Percentiles rank a stretch among this genome's conserved stretches.
These are phyloP conservation scores for Ustulina deusta DNA, from an alignment of 2,329 filamentous ascomycete species.

Conservation along the genomic window DNA sequence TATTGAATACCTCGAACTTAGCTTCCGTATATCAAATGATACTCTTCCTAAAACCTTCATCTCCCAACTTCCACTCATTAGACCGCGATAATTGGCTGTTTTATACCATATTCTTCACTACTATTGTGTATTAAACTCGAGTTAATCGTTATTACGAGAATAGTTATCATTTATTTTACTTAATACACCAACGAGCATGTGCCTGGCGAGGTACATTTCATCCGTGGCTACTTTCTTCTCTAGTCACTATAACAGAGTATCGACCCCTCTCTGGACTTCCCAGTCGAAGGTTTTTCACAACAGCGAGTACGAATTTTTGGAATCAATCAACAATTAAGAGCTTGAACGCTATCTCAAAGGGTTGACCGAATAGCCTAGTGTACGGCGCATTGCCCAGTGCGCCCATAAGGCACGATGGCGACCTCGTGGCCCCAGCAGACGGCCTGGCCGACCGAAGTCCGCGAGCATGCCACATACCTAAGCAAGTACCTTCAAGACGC, in stretches of 20 bases:
- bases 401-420: too few species aligned
- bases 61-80: not conserved
- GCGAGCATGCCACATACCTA: too few species aligned
- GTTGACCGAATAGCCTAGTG: too few species aligned
- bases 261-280: too few species aligned
- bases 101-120: constrained; percentile 1
- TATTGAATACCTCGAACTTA: constrained; percentile 5
- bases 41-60: constrained; percentile 6
- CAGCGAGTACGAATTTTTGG: too few species aligned
- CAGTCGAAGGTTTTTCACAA: too few species aligned
- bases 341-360: too few species aligned
- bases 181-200: not conserved
- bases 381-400: too few species aligned
- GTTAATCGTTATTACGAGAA: constrained; percentile 1
- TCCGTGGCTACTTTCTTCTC: not conserved
- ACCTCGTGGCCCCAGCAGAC: too few species aligned
- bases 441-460: too few species aligned
- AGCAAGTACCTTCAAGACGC: too few species aligned
- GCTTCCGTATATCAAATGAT: not conserved
- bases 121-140: constrained; percentile 6
- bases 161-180: not conserved
- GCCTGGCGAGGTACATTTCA: constrained; percentile 1
- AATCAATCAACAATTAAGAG: too few species aligned
- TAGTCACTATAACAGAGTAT: constrained; percentile 11
- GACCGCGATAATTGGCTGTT: not conserved